Evolutionary conservation across 163 green algal genomes (phyloP).

Genomic region (Volvox carteri): DNA sequence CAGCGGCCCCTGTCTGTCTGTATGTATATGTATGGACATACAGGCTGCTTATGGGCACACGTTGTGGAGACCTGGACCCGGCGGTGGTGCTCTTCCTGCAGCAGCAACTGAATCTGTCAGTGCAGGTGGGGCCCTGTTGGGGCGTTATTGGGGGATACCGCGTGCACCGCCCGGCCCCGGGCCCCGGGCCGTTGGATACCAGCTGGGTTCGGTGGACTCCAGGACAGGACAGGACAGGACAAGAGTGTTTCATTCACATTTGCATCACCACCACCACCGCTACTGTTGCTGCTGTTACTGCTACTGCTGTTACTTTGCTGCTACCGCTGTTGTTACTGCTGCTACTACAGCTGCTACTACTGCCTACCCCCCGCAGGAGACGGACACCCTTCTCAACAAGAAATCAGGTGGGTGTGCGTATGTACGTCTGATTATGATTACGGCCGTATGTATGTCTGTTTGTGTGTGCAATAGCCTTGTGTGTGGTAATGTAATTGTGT

Average conservation of each 20-base stretch:
- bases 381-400: constrained; percentile 93
- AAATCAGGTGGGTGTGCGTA: constrained; percentile 69
- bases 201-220: no score
- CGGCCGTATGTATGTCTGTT: not conserved
- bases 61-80: constrained; percentile 93
- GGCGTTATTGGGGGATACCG: no score
- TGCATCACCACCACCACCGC: not conserved
- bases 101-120: constrained; percentile 63
- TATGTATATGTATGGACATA: no score
- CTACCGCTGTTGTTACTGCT: no score
- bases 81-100: constrained; percentile 82
- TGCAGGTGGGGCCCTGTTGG: constrained; percentile 17
- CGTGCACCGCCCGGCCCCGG: no score
- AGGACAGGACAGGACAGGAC: no score
- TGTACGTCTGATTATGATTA: not conserved
- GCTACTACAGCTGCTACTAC: no score
- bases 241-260: not conserved
- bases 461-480: not conserved
- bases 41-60: constrained; percentile 92
- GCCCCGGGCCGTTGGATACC: no score
- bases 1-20: no score
- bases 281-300: no score
- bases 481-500: no score
- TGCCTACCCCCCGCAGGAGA: constrained; percentile 60
- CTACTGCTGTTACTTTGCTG: no score